Percentiles rank a stretch among this genome's conserved stretches.
These are phyloP conservation scores for Neobulgaria alba DNA, from an alignment of 2,329 filamentous ascomycete species.

Conservation along the genomic window DNA sequence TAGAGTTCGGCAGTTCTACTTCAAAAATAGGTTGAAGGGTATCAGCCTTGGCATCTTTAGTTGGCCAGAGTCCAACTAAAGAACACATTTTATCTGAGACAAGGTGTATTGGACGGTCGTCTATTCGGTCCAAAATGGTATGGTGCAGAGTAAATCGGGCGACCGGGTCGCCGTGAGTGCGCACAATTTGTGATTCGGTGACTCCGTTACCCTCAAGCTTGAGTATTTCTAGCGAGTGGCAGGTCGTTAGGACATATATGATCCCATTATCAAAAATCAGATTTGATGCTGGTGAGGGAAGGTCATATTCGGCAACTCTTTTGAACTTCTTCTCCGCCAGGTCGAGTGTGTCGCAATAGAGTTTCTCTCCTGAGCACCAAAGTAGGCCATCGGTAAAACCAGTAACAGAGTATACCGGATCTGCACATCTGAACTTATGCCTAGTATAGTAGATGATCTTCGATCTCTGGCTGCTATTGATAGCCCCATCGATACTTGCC, in stretches of 20 bases:
- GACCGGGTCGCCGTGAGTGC: conserved; percentile 26
- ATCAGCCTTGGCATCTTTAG: conserved; percentile 21
- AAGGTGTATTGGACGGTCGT: conserved; percentile 19
- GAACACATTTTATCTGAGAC: conserved; percentile 27
- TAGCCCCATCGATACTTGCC: neutral
- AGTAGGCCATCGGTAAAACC: conserved; percentile 48
- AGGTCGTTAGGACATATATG: conserved; percentile 40
- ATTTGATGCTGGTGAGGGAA: conserved; percentile 45
- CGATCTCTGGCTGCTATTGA: neutral
- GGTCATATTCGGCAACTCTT: conserved; percentile 36
- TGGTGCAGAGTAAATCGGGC: conserved; percentile 26
- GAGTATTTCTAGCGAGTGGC: conserved; percentile 49
- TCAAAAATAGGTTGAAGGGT: conserved; percentile 40
- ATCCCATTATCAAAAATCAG: conserved; percentile 41
- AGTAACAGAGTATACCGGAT: conserved; percentile 47
- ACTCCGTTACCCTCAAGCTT: conserved; percentile 28
- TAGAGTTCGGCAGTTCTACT: conserved; percentile 44
- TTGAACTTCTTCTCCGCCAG: conserved; percentile 42
- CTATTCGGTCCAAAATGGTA: conserved; percentile 6
- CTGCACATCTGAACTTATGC: conserved; percentile 37
- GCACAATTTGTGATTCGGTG: conserved; percentile 20
- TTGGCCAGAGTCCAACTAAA: conserved; percentile 26
- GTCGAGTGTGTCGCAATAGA: conserved; percentile 51
- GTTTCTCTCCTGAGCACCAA: conserved; percentile 41
- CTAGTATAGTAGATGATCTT: conserved; percentile 46